phyloP scores from a whole-genome alignment of 2,329 filamentous ascomycete species.

The Beauveria pseudobassiana region DNA sequence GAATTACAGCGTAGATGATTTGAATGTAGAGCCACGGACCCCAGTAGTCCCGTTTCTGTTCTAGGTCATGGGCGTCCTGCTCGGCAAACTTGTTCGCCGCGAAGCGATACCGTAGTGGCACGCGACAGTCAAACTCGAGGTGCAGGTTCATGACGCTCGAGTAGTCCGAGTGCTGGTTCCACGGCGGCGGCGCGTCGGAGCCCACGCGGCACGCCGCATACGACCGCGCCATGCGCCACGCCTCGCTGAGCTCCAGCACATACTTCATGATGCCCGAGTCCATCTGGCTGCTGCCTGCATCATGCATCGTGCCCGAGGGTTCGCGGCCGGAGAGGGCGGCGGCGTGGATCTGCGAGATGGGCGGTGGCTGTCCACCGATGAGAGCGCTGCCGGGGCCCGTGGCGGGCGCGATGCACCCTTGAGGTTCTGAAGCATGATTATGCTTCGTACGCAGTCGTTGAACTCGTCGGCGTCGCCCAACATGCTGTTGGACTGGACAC shows the following conservation, averaged over 20 bases:
- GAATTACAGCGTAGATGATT: conserved; percentile 44
- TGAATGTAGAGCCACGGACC: conserved; percentile 45
- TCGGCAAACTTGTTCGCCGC: conserved; percentile 39
- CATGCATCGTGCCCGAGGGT: not conserved
- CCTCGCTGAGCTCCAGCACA: conserved; percentile 34
- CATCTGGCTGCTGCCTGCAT: conserved; percentile 8
- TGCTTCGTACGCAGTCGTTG: conserved; percentile 31
- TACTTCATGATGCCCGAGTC: conserved; percentile 38
- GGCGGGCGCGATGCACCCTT: conserved; percentile 22
- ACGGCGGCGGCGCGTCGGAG: conserved; percentile 29
- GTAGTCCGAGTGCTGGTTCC: conserved; percentile 45
- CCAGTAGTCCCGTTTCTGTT: conserved; percentile 42
- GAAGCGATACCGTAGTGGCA: conserved; percentile 43
- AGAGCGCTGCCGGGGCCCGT: conserved; percentile 4
- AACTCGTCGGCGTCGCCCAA: conserved; percentile 18
- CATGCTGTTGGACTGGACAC: conserved; percentile 15
- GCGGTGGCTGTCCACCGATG: conserved; percentile 8
- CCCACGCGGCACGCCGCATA: conserved; percentile 39
- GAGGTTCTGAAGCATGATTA: conserved; percentile 33
- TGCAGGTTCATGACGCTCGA: conserved; percentile 41
- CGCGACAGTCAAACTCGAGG: conserved; percentile 44
- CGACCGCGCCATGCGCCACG: conserved; percentile 38
- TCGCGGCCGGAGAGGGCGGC: conserved; percentile 3
- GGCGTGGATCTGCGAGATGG: conserved; percentile 11
- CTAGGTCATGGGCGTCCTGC: conserved; percentile 31